phyloP scores from a whole-genome alignment of 257 asterid species.

The Solanum pimpinellifolium region DNA sequence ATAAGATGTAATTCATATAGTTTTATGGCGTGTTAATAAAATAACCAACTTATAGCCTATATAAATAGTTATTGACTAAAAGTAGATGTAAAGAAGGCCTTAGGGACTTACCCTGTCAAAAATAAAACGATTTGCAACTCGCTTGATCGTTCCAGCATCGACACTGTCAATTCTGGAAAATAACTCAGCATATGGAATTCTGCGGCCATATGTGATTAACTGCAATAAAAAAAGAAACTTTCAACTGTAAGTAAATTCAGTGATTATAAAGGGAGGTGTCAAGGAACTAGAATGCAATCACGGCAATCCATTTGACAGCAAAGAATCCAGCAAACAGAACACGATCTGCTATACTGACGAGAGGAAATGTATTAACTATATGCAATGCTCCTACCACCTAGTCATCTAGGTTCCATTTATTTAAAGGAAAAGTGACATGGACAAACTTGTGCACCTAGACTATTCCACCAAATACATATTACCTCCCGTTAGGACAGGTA shows the following conservation, averaged over 20 bases:
- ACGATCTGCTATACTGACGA: not conserved
- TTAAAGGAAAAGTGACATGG: not conserved
- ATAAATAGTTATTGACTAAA: not conserved
- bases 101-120: conserved; percentile 53
- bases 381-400: not conserved
- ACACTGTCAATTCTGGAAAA: conserved; percentile 89
- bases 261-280: not conserved
- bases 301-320: not conserved
- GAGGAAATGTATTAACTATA: not conserved
- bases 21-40: not conserved
- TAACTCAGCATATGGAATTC: conserved; percentile 84
- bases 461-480: not conserved
- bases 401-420: not conserved
- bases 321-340: not conserved
- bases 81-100: not conserved
- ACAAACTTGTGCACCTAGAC: not conserved
- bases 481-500: not conserved
- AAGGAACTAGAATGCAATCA: not conserved
- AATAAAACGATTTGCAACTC: conserved; percentile 82
- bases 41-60: not conserved
- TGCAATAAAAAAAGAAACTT: conserved; percentile 17
- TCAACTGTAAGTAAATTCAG: not conserved
- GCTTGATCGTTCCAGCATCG: conserved; percentile 73
- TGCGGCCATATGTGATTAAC: conserved; percentile 90
- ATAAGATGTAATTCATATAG: not conserved